Evolutionary conservation across 345 rosid genomes (phyloP).

Genomic region (Pugionium cornutum): DNA sequence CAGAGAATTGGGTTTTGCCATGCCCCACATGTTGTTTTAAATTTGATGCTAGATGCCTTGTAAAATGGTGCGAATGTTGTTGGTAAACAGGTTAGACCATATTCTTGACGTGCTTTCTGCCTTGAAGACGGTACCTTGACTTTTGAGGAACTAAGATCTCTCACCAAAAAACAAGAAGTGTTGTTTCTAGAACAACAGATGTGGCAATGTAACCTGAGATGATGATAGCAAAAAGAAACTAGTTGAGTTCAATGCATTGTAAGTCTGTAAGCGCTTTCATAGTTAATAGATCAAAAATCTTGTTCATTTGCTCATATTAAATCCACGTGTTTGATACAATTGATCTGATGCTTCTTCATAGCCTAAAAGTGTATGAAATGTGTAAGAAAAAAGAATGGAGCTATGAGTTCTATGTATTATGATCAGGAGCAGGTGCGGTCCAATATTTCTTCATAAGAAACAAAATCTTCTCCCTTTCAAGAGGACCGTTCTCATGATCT

Average conservation of each 20-base stretch:
- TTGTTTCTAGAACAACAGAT: slow-evolving; percentile 65
- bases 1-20: too few species aligned
- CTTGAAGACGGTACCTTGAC: slow-evolving; percentile 49
- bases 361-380: slow-evolving; percentile 21
- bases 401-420: slow-evolving; percentile 15
- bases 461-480: slow-evolving; percentile 68
- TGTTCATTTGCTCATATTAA: slow-evolving; percentile 2
- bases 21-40: too few species aligned
- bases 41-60: neutral
- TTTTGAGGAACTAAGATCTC: slow-evolving; percentile 58
- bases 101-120: slow-evolving; percentile 63
- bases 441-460: slow-evolving; percentile 74
- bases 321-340: slow-evolving; percentile 6
- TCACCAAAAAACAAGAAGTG: slow-evolving; percentile 76
- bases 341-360: slow-evolving; percentile 20
- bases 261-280: slow-evolving; percentile 11
- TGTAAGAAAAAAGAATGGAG: slow-evolving; percentile 15
- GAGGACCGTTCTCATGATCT: slow-evolving; percentile 83
- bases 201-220: slow-evolving; percentile 36
- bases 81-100: slow-evolving; percentile 70
- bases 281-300: slow-evolving; percentile 5
- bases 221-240: slow-evolving; percentile 3
- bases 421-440: slow-evolving; percentile 50
- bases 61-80: slow-evolving; percentile 12
- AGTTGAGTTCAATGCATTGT: slow-evolving; percentile 18